Evolutionary conservation across 2,329 filamentous ascomycete genomes (phyloP).

Genomic region (Stemphylium lycopersici): DNA sequence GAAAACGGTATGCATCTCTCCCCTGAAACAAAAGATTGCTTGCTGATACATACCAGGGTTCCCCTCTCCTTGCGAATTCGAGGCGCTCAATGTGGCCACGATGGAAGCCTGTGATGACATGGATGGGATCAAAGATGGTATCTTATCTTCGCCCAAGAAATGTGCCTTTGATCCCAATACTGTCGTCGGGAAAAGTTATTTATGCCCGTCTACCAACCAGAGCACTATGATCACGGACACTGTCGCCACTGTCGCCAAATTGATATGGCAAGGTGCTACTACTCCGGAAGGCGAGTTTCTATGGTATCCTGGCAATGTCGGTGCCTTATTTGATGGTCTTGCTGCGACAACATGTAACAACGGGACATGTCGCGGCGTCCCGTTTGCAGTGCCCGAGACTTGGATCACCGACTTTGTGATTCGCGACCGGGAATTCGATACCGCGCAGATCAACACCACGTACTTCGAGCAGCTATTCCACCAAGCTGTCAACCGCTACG

Average conservation of each 20-base stretch:
- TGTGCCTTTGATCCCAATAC: slow-evolving; percentile 30
- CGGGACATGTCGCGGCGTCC: slow-evolving; percentile 14
- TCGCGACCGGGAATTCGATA: slow-evolving; percentile 16
- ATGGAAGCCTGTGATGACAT: slow-evolving; percentile 32
- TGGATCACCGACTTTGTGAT: slow-evolving; percentile 24
- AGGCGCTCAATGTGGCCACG: slow-evolving; percentile 20
- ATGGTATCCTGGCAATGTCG: slow-evolving; percentile 18
- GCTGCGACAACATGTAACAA: slow-evolving; percentile 18
- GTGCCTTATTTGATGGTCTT: slow-evolving; percentile 9
- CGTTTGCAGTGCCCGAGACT: slow-evolving; percentile 10
- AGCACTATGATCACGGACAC: slow-evolving; percentile 12
- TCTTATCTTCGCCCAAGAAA: slow-evolving; percentile 24
- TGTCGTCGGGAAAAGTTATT: slow-evolving; percentile 19
- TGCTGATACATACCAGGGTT: slow-evolving; percentile 1
- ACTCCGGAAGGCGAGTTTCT: slow-evolving; percentile 17
- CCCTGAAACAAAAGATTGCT: not conserved
- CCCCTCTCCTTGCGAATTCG: slow-evolving; percentile 28
- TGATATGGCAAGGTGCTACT: slow-evolving; percentile 21
- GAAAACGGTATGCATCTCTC: slow-evolving; percentile 16
- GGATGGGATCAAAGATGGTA: slow-evolving; percentile 42
- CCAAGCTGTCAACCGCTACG: slow-evolving; percentile 15
- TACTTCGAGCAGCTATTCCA: slow-evolving; percentile 15
- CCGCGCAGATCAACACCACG: slow-evolving; percentile 6
- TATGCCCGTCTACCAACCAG: slow-evolving; percentile 9
- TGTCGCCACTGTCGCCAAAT: slow-evolving; percentile 16